Evolutionary conservation across 1,284 basidiomycete species (phyloP), one percentile per base, ranked within the genome.

Genomic region (Schizophyllum commune): DNA sequence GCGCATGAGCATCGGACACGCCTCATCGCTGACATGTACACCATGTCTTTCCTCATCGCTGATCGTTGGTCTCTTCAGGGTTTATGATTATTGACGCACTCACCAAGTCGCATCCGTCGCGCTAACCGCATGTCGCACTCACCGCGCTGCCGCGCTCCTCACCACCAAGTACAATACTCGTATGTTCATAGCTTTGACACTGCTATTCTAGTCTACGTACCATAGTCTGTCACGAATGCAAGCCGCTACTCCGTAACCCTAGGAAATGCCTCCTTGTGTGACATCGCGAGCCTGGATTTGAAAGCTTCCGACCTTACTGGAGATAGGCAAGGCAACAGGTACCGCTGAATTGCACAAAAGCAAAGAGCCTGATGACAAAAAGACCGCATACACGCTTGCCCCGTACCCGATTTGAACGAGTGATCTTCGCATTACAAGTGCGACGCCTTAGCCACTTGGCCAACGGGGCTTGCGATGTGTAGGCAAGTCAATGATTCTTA

Each of bases 361-460:
- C 27, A 27, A 27, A 27, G 27, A 27, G 3, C 27, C 27, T 27
- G 27, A 5, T 27, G 9, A 55, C 53, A 59, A 59, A 59, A 59
- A 33, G 2, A 47, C 39, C 9, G 17, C 13, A 3, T 47, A 17
- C 13, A 47, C 9, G 39, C 39, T 13, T 59, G 58, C 58, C 58
- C 58, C 32, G 39, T 59, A 59, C 58, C 58, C 58, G 58, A 59
- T 27, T 59, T 54, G 58, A 59, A 59, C 58, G 58, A 59, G 58
- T 59, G 58, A 59, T 54, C 58, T 59, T 59, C 33, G 58, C 58
- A 59, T 59, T 59, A 59, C 58, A 59, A 59, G 58, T 59, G 58
- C 58, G 33, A 59, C 58, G 58, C 58, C 32, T 39, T 59, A 59
- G 52, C 58, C 58, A 59, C 58, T 59, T 59, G 52, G 58, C 58